Evolutionary conservation across 345 rosid species (phyloP).

Genomic region (Gynandropsis gynandra): DNA sequence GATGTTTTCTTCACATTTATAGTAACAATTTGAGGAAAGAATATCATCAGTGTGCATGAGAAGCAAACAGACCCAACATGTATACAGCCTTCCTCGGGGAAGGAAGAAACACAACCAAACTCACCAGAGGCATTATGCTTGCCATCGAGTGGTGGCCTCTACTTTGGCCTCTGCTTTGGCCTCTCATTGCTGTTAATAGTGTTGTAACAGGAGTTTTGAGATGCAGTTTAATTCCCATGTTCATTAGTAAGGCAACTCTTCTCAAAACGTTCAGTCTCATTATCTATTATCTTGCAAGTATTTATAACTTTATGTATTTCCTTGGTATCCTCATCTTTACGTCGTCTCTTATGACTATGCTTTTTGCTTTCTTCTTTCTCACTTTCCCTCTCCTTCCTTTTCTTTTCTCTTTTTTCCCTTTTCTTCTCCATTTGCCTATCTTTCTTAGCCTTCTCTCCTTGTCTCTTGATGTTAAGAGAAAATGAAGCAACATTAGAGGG

Average conservation of each 20-base stretch:
- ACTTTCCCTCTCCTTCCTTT: constrained; percentile 17
- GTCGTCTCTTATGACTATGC: constrained; percentile 9
- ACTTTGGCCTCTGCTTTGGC: constrained; percentile 21
- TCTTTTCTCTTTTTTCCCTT: constrained; percentile 24
- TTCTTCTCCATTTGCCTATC: too few species aligned
- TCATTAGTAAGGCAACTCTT: constrained; percentile 28
- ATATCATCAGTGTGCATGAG: constrained; percentile 39
- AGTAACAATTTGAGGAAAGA: constrained; percentile 38
- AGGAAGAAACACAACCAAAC: constrained; percentile 44
- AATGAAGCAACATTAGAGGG: constrained; percentile 21
- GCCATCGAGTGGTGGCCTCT: constrained; percentile 26
- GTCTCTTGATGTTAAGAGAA: constrained; percentile 33
- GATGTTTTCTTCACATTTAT: constrained; percentile 50
- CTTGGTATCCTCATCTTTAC: constrained; percentile 14
- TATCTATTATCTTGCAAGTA: constrained; percentile 10
- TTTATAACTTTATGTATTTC: constrained; percentile 8
- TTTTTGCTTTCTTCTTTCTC: constrained; percentile 25
- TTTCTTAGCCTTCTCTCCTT: constrained; percentile 35
- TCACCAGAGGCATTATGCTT: constrained; percentile 54
- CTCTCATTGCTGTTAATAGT: constrained; percentile 35
- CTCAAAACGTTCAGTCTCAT: constrained; percentile 19
- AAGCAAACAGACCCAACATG: constrained; percentile 49
- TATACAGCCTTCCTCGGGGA: constrained; percentile 44
- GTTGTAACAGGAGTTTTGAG: constrained; percentile 38
- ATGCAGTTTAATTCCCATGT: constrained; percentile 29